These are phyloP conservation scores for Scheffersomyces illinoinensis DNA, from an alignment of 1,139 yeast genomes.

Conservation along the genomic window DNA sequence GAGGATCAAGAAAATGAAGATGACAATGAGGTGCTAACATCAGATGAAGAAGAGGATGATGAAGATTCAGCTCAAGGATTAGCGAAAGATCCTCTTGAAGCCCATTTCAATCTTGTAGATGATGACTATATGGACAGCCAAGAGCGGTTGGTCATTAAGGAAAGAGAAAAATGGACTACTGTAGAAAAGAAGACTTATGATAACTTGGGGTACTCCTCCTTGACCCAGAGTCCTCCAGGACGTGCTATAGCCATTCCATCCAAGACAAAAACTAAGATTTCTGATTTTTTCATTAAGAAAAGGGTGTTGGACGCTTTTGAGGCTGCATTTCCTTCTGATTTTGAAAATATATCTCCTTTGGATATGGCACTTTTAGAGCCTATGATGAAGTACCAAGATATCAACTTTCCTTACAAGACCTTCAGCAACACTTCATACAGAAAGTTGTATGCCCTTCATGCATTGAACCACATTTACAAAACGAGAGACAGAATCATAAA, in stretches of 20 bases:
- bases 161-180: slow-evolving; percentile 28
- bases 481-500: slow-evolving; percentile 81
- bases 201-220: slow-evolving; percentile 22
- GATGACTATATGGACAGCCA: slow-evolving; percentile 46
- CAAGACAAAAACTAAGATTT: slow-evolving; percentile 1
- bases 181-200: slow-evolving; percentile 14
- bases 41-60: slow-evolving; percentile 25
- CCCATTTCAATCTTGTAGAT: slow-evolving; percentile 62
- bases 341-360: slow-evolving; percentile 14
- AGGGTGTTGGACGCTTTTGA: slow-evolving; percentile 31
- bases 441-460: slow-evolving; percentile 68
- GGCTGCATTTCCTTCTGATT: slow-evolving; percentile 11
- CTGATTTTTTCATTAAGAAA: slow-evolving; percentile 26
- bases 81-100: slow-evolving; percentile 65
- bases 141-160: slow-evolving; percentile 18
- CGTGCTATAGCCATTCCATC: slow-evolving; percentile 10
- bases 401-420: slow-evolving; percentile 56
- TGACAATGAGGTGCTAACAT: slow-evolving; percentile 18
- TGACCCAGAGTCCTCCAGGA: slow-evolving; percentile 35
- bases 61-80: slow-evolving; percentile 25
- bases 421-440: slow-evolving; percentile 53
- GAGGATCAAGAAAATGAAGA: slow-evolving; percentile 27
- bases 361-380: slow-evolving; percentile 49
- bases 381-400: slow-evolving; percentile 72
- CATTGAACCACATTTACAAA: slow-evolving; percentile 78